Evolutionary conservation across 75 land plant genomes (phyloP), one percentile per base, ranked within the genome.

Genomic region (Adiantum capillusveneris): DNA sequence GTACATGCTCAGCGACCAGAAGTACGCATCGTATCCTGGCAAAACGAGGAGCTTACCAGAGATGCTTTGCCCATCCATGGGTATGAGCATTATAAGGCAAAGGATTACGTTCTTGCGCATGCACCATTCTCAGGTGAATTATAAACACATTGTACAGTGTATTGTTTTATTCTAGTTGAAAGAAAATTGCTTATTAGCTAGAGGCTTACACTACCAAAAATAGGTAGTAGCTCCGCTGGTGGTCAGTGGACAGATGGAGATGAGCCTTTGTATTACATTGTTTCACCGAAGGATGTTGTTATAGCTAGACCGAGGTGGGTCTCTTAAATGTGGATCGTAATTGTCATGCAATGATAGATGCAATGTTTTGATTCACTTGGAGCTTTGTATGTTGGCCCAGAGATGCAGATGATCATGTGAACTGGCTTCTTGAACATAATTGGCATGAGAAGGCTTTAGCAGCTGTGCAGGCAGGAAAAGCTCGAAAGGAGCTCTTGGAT

Each of bases 181-280:
- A n/a, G n/a, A n/a, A n/a, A n/a, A n/a, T n/a, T n/a, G n/a, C n/a
- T n/a, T n/a, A n/a, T n/a, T n/a, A n/a, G n/a, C n/a, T n/a, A n/a
- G n/a, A n/a, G n/a, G n/a, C n/a, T n/a, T n/a, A n/a, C n/a, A n/a
- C n/a, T n/a, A n/a, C 37, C 3, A n/a, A 6, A 34, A 65, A 24
- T 60, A 94, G 98, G 96, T 25, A 93, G 90, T 70, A 81, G 90
- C 70, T 79, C 72, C 74, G 87, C 81, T 41, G 96, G 85, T 53
- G 90, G 87, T 2, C 96, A 94, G 61, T 94, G 96, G 98, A 85
- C 78, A 56, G 85, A 86, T 70, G 98, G 96, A 55, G 87, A 89
- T 63, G 98, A 94, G 63, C 94, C 98, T 6, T 59, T 89, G 24
- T 94, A 94, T 57, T 94, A 86, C 53, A 69, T 94, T 50, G 96